phyloP scores from a whole-genome alignment of 495 filamentous ascomycete genomes.

The Aspergillus diversus region DNA sequence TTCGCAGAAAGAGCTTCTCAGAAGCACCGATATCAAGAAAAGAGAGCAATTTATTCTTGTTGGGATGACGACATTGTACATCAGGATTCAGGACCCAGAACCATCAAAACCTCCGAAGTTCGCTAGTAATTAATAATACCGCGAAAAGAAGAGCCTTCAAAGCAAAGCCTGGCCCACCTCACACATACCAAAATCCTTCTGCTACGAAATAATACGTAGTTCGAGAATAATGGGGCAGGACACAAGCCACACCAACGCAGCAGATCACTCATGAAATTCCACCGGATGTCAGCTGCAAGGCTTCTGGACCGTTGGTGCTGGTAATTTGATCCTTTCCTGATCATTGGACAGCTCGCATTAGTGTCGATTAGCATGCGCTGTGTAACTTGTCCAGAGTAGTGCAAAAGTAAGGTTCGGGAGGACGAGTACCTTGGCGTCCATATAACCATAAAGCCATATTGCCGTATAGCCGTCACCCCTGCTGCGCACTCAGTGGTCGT shows the following conservation, averaged over 20 bases:
- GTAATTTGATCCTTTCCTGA: neutral
- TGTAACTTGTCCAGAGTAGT: too few relatives aligned
- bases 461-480: slow-evolving; percentile 9
- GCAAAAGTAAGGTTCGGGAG: too few relatives aligned
- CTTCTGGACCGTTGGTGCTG: neutral
- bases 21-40: neutral
- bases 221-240: neutral
- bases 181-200: neutral
- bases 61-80: slow-evolving; percentile 1
- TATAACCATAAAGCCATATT: slow-evolving; percentile 10
- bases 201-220: neutral
- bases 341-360: neutral
- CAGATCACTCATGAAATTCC: neutral
- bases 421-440: neutral
- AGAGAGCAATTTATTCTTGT: neutral
- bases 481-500: too few relatives aligned
- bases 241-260: neutral
- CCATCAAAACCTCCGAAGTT: slow-evolving; percentile 13
- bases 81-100: neutral
- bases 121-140: slow-evolving; percentile 16
- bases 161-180: neutral
- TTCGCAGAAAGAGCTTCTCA: neutral
- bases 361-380: neutral
- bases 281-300: neutral
- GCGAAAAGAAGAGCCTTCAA: neutral